Conservation (phyloP, 345 rosid species). For the Zanthoxylum bungeanum region DNA sequence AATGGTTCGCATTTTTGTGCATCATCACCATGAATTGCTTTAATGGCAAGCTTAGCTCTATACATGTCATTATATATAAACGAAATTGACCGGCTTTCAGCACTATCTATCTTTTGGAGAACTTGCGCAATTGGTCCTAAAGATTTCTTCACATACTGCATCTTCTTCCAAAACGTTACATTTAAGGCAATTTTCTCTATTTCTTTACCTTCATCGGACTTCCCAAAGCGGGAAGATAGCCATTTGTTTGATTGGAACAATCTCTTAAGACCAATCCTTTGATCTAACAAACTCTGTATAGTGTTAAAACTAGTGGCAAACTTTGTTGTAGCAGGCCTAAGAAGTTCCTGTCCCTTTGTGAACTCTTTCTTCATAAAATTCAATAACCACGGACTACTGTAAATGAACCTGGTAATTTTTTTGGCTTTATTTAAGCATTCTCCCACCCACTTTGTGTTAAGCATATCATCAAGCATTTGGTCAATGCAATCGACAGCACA, state of each 20-base stretch:
- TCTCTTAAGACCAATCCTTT: slow-evolving; percentile 53
- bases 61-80: slow-evolving; percentile 57
- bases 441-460: slow-evolving; percentile 54
- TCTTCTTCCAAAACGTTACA: slow-evolving; percentile 69
- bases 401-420: slow-evolving; percentile 61
- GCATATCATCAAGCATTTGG: slow-evolving; percentile 60
- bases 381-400: slow-evolving; percentile 53
- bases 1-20: slow-evolving; percentile 68
- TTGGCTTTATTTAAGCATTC: slow-evolving; percentile 62
- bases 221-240: slow-evolving; percentile 50
- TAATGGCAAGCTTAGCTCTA: slow-evolving; percentile 59
- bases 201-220: slow-evolving; percentile 60
- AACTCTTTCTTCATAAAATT: slow-evolving; percentile 63
- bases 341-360: slow-evolving; percentile 65
- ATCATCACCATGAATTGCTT: slow-evolving; percentile 58
- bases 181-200: slow-evolving; percentile 53
- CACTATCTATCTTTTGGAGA: slow-evolving; percentile 45
- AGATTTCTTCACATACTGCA: slow-evolving; percentile 56
- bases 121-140: slow-evolving; percentile 66
- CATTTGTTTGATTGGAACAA: slow-evolving; percentile 72
- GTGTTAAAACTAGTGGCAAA: slow-evolving; percentile 50
- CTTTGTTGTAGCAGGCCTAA: slow-evolving; percentile 48
- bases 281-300: slow-evolving; percentile 55
- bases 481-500: slow-evolving; percentile 67
- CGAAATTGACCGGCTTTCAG: slow-evolving; percentile 44